A percentile compares a stretch with the other conserved stretches of the same genome.
These are phyloP conservation scores for Cornus florida DNA, from an alignment of 148 eudicot genomes.

Conservation along the genomic window DNA sequence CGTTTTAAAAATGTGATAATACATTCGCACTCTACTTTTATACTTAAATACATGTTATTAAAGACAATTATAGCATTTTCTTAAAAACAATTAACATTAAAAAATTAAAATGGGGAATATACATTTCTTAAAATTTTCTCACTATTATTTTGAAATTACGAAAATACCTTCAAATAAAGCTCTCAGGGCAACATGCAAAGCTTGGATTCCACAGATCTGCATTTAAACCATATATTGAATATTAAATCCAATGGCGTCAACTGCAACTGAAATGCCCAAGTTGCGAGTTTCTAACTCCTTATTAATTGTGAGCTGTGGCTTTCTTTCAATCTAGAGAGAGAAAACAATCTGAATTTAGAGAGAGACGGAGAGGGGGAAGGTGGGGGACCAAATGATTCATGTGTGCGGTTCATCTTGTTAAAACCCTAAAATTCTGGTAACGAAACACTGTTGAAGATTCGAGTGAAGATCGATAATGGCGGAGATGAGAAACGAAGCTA, in stretches of 20 bases:
- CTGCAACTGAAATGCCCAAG: not conserved
- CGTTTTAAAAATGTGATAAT: too few relatives aligned
- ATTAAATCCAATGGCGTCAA: not conserved
- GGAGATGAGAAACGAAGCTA: conserved; percentile 54
- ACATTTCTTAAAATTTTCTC: too few relatives aligned
- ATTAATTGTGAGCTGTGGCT: not conserved
- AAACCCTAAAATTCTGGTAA: not conserved
- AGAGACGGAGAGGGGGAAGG: conserved; percentile 5
- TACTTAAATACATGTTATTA: too few relatives aligned
- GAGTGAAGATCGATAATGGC: conserved; percentile 17
- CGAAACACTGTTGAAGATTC: not conserved
- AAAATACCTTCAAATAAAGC: too few relatives aligned
- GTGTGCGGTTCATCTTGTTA: not conserved
- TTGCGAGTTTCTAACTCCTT: not conserved
- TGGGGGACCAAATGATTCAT: not conserved
- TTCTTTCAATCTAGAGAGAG: not conserved
- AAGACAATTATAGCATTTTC: too few relatives aligned
- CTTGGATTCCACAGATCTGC: too few relatives aligned
- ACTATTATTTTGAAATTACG: too few relatives aligned
- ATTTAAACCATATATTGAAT: too few relatives aligned
- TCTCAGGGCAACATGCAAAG: too few relatives aligned
- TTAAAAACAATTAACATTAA: too few relatives aligned
- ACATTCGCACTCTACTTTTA: too few relatives aligned
- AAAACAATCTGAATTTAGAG: not conserved
- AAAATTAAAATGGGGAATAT: too few relatives aligned